A percentile compares a stretch with the other conserved stretches of the same genome.
These are phyloP conservation scores for Parafenestella ontariensis DNA, from an alignment of 2,329 filamentous ascomycete species.

Conservation along the genomic window DNA sequence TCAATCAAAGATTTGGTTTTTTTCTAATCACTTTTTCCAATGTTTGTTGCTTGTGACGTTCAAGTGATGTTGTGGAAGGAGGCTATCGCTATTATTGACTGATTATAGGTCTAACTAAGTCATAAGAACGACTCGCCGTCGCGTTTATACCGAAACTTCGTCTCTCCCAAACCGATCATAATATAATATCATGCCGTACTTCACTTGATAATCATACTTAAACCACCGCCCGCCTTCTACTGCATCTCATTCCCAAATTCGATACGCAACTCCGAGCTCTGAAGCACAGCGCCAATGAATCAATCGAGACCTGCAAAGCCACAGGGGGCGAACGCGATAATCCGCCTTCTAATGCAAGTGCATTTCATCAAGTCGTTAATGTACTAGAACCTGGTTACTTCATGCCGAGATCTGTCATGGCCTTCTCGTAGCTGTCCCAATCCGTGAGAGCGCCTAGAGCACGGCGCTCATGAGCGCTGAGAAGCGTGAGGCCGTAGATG, in stretches of 20 bases:
- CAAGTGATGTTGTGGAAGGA: not conserved
- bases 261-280: not conserved
- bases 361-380: constrained; percentile 12
- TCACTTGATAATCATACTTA: not conserved
- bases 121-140: not conserved
- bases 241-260: not conserved
- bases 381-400: constrained; percentile 7
- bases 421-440: constrained; percentile 81
- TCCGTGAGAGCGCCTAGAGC: constrained; percentile 87
- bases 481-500: constrained; percentile 87
- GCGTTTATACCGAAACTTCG: not conserved
- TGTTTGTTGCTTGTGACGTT: not conserved
- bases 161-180: not conserved
- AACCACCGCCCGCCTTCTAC: not conserved
- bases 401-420: constrained; percentile 54
- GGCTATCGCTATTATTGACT: not conserved
- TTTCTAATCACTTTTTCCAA: too few relatives aligned
- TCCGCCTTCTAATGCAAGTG: constrained; percentile 5
- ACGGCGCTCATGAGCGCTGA: constrained; percentile 87
- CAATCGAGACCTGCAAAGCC: not conserved
- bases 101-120: not conserved
- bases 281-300: not conserved
- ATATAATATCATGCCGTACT: not conserved
- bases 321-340: not conserved
- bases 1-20: not conserved